Evolutionary conservation across 805 yeast species (phyloP), one percentile per base, ranked within the genome.

Genomic region (Pichia membranifaciens): DNA sequence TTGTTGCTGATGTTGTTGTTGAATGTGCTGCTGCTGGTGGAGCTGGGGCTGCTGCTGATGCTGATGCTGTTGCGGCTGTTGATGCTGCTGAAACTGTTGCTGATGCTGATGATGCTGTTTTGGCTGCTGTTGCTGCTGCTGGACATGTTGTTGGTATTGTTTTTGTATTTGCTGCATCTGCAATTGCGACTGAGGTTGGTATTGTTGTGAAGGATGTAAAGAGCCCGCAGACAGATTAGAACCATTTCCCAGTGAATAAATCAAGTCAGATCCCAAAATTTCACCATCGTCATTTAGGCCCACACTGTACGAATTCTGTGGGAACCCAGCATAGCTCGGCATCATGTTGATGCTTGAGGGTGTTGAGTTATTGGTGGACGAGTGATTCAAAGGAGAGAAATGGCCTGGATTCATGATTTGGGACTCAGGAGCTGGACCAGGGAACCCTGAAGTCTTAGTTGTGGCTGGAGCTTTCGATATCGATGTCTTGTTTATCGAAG

Each of bases 391-490:
- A 3, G 48, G 44, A 20, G 48, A 40, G 28, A 45, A 40, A 15
- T 45, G 48, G 34, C 7, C 23, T 45, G 39, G 34, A 13, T 38
- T 34, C 2, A 25, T 44, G 40, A 23, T 44, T 41, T 41, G 50
- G 43, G 20, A 45, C 10, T 33, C 47, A 32, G 43, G 25, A 6
- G 35, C 33, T 31, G 43, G 43, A 5, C 43, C 43, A 4, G 43
- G 43, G 13, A 41, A 41, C 8, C 16, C 18, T 3, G 43, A 41
- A 31, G 35, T 18, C 29, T 25, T 25, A 20, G 32, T 16, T 7
- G 33, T 73, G 65, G 52, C 75, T 72, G 45, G 53, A 62, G 33
- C 66, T 23, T 16, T 29, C 57, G 51, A 70, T 16, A 29, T 40
- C 7, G 48, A 53, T 3, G 54, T 47, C 47, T 58, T 64, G 47